These are phyloP conservation scores for Sclerotinia minor DNA, from an alignment of 2,329 filamentous ascomycete genomes.

Conservation along the genomic window DNA sequence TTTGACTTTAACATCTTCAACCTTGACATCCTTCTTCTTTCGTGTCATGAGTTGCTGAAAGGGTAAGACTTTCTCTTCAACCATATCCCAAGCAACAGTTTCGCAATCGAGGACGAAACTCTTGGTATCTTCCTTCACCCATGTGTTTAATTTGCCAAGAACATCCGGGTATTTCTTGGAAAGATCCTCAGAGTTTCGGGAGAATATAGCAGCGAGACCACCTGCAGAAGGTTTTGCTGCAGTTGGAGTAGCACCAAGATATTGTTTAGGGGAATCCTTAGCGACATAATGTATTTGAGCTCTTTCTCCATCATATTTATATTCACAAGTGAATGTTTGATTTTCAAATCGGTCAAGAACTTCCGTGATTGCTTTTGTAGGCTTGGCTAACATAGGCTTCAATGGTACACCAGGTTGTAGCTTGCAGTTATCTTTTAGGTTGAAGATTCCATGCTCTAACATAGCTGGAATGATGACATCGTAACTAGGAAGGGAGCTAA, in stretches of 20 bases:
- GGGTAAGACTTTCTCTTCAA: slow-evolving; percentile 90
- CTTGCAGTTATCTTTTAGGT: slow-evolving; percentile 81
- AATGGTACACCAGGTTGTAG: slow-evolving; percentile 89
- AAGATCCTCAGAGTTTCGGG: slow-evolving; percentile 92
- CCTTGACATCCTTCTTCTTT: slow-evolving; percentile 95
- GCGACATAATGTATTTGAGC: slow-evolving; percentile 98
- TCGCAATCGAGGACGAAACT: slow-evolving; percentile 99
- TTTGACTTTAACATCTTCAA: slow-evolving; percentile 93
- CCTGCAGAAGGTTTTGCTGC: slow-evolving; percentile 54
- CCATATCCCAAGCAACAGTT: slow-evolving; percentile 94
- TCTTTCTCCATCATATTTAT: slow-evolving; percentile 97
- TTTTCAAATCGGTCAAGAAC: slow-evolving; percentile 95
- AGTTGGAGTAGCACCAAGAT: slow-evolving; percentile 59
- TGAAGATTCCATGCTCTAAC: slow-evolving; percentile 80
- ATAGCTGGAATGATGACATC: slow-evolving; percentile 92
- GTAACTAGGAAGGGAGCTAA: slow-evolving; percentile 91
- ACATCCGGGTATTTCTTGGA: slow-evolving; percentile 99
- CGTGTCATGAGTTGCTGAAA: slow-evolving; percentile 99
- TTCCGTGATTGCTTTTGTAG: slow-evolving; percentile 96
- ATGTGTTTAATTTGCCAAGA: slow-evolving; percentile 78
- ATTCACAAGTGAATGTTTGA: slow-evolving; percentile 96
- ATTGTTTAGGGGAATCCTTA: slow-evolving; percentile 70
- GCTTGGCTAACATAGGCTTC: slow-evolving; percentile 98
- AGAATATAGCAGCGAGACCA: slow-evolving; percentile 91
- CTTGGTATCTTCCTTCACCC: slow-evolving; percentile 86